Percentiles rank a stretch among this genome's conserved stretches.
These are phyloP conservation scores for Spongospora subterranea DNA, from an alignment of 208 protist species.

Conservation along the genomic window DNA sequence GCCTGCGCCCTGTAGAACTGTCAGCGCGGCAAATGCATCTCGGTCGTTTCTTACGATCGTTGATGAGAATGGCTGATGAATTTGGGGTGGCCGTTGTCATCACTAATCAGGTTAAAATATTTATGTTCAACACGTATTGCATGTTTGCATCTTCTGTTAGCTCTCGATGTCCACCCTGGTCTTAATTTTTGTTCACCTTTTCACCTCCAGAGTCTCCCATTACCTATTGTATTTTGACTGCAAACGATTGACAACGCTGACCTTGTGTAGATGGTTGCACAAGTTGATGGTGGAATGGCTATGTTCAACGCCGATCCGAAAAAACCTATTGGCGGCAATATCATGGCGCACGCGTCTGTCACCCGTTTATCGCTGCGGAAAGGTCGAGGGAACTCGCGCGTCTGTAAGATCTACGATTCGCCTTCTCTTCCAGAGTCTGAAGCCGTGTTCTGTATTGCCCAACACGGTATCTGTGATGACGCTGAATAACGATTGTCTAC, in stretches of 20 bases:
- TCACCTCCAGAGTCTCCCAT: too few species aligned
- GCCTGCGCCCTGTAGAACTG: slow-evolving; percentile 82
- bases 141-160: not conserved
- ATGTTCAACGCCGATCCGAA: slow-evolving; percentile 96
- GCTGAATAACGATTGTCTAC: too few species aligned
- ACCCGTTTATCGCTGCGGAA: slow-evolving; percentile 97
- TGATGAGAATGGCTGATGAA: slow-evolving; percentile 96
- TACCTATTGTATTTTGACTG: too few species aligned
- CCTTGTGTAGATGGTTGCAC: slow-evolving; percentile 92
- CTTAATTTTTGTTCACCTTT: too few species aligned
- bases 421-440: slow-evolving; percentile 95
- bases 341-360: slow-evolving; percentile 99
- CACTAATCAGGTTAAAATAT: slow-evolving; percentile 89
- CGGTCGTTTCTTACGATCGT: slow-evolving; percentile 94
- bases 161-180: too few species aligned
- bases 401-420: slow-evolving; percentile 99
- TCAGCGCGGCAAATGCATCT: slow-evolving; percentile 97
- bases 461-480: slow-evolving; percentile 65
- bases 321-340: slow-evolving; percentile 99
- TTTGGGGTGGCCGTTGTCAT: slow-evolving; percentile 98
- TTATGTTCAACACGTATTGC: not conserved
- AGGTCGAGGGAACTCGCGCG: slow-evolving; percentile 96
- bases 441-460: slow-evolving; percentile 65
- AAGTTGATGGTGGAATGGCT: slow-evolving; percentile 90
- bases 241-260: too few species aligned